Base-by-base conservation (phyloP, 1,284 basidiomycete genomes). In the Lentinula novae-zelandiae region DNA sequence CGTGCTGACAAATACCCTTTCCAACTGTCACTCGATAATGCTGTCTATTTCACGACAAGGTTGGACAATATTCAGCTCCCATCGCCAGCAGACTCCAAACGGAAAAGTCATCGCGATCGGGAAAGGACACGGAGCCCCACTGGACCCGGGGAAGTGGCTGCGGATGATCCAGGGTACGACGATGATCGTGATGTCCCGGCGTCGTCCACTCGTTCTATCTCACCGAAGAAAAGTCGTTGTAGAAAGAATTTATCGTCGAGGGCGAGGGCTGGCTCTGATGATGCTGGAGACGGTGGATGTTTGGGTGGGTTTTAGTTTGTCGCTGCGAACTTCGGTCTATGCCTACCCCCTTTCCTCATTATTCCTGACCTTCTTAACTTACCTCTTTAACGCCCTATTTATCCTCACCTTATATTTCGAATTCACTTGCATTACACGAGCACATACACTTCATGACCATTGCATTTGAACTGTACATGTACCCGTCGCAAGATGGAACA, bases 301-400 rank as follows among this genome's bases (percentile, higher is more conserved):
- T 39, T 63, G 38, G 62, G 55, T 53, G 62, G 62, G n/a, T 63
- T 63, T 36, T 63, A 60, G 51, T 20, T 54, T 27, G n/a, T 46
- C 13, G 15, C 8, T 10, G 40, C 22, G 20, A 15, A 9, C 20
- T 42, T 8, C 10, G 7, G 52, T 39, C n/a, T 39, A 9, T 38
- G 8, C 22, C 22, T 40, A 17, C 44, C 31, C n/a, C 40, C 40
- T 46, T 51, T 58, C 31, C 27, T 49, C 34, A 34, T 49, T 34
- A 48, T 36, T 20, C 38, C 46, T 22, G 40, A 33, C 15, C 44
- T 27, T 36, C 46, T 15, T 34, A 33, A 52, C n/a, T 27, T 17
- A 40, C 38, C 27, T 54, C 53, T 27, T 46, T 46, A 46, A 40
- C 34, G 17, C 27, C 39, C 13, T 44, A 44, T 54, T 44, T 54